Evolutionary conservation across 192 early-diverging fungal species (phyloP).

Genomic region (Coemansia sp.): DNA sequence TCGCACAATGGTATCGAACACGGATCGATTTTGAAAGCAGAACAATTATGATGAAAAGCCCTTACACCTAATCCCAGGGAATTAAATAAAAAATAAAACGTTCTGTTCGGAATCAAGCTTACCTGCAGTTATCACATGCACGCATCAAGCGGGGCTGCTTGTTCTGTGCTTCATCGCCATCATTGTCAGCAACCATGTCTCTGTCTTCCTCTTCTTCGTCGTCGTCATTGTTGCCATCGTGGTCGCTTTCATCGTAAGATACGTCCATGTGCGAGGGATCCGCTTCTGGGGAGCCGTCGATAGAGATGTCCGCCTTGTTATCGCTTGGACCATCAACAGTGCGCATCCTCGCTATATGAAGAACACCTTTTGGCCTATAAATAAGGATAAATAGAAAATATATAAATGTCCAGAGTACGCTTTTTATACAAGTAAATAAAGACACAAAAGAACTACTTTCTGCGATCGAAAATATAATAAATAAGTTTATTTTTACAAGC

Average conservation of each 20-base stretch:
- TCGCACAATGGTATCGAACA: not conserved
- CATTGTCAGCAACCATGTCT: conserved; percentile 19
- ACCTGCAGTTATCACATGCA: conserved; percentile 55
- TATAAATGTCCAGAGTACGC: not conserved
- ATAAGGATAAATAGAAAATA: not conserved
- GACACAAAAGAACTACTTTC: too few species aligned
- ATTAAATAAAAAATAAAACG: not conserved
- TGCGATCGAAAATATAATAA: too few species aligned
- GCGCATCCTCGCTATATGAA: not conserved
- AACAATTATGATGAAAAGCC: too few species aligned
- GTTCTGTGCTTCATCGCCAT: conserved; percentile 18
- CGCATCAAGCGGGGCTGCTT: conserved; percentile 52
- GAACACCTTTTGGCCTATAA: not conserved
- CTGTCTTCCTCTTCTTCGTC: conserved; percentile 13
- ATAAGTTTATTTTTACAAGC: not conserved
- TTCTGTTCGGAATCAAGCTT: not conserved
- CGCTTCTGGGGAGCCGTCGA: conserved; percentile 8
- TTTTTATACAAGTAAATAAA: not conserved
- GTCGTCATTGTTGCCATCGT: conserved; percentile 8
- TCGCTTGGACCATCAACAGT: conserved; percentile 1
- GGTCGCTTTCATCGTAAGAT: conserved; percentile 16
- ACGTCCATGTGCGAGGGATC: conserved; percentile 5
- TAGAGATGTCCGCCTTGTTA: not conserved
- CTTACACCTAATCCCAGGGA: not conserved
- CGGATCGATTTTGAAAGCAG: too few species aligned